phyloP scores from a whole-genome alignment of 371 early-diverging fungal genomes.

The Mortierella sp. region DNA sequence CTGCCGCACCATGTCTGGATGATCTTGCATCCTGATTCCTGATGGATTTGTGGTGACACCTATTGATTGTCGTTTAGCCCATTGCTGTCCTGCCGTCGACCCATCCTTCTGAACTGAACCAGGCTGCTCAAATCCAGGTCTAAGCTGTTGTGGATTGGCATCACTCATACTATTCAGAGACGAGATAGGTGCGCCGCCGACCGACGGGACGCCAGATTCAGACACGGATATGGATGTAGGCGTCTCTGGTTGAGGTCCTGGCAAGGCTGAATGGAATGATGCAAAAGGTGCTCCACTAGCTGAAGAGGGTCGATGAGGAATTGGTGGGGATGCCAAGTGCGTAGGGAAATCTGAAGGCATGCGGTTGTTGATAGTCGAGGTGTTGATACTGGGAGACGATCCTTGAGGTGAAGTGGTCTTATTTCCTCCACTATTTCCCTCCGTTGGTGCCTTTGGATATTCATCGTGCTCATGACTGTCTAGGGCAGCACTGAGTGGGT shows the following conservation, averaged over 20 bases:
- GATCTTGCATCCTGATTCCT: constrained; percentile 26
- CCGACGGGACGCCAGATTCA: constrained; percentile 1
- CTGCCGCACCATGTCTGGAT: constrained; percentile 37
- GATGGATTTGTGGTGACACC: constrained; percentile 29
- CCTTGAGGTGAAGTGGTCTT: constrained; percentile 1
- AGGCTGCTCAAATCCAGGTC: constrained; percentile 13
- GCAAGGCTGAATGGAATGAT: constrained; percentile 37
- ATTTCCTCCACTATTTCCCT: neutral
- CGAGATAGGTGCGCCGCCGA: neutral
- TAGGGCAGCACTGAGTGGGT: constrained; percentile 28
- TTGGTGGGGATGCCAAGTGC: constrained; percentile 48
- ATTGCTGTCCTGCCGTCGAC: constrained; percentile 5
- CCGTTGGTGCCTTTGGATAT: neutral
- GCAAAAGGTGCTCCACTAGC: constrained; percentile 27
- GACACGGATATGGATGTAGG: constrained; percentile 11
- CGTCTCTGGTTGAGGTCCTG: constrained; percentile 26
- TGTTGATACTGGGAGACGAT: constrained; percentile 27
- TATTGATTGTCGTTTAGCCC: constrained; percentile 22
- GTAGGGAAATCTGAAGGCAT: constrained; percentile 55
- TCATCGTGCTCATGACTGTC: constrained; percentile 2
- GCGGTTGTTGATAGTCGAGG: constrained; percentile 14
- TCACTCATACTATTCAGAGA: neutral
- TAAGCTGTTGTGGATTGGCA: neutral
- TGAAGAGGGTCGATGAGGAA: constrained; percentile 33
- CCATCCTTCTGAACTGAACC: neutral